Evolutionary conservation across 768 basidiomycete species (phyloP).

Genomic region (Auriscalpium vulgare): DNA sequence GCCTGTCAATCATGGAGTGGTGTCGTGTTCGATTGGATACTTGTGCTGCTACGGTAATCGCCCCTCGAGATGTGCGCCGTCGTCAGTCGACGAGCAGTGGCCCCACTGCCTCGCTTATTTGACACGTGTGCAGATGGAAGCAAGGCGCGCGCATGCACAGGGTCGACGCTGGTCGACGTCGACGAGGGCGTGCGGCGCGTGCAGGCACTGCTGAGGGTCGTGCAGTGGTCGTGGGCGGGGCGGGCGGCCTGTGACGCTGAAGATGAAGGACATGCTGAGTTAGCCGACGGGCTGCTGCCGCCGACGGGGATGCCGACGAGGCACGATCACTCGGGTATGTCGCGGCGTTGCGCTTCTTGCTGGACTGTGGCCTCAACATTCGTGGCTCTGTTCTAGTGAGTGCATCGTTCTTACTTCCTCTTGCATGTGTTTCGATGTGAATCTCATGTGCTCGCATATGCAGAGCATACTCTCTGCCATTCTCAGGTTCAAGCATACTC

Average conservation of each 20-base stretch:
- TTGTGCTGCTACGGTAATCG: neutral
- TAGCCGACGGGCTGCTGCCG: slow-evolving; percentile 56
- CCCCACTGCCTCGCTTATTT: slow-evolving; percentile 44
- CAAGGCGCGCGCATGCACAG: slow-evolving; percentile 20
- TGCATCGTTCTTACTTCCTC: neutral
- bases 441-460: too few relatives aligned
- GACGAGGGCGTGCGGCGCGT: slow-evolving; percentile 39
- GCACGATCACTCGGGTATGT: slow-evolving; percentile 21
- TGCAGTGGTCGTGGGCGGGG: too few relatives aligned
- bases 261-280: slow-evolving; percentile 76
- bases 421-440: too few relatives aligned
- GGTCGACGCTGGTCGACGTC: slow-evolving; percentile 26
- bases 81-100: slow-evolving; percentile 9
- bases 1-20: slow-evolving; percentile 56
- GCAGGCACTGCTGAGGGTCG: slow-evolving; percentile 55
- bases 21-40: neutral
- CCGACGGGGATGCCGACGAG: slow-evolving; percentile 49
- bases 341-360: neutral
- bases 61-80: slow-evolving; percentile 13
- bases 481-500: too few relatives aligned
- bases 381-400: neutral
- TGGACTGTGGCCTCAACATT: too few relatives aligned
- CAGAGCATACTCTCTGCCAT: too few relatives aligned
- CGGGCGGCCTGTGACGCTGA: slow-evolving; percentile 57
- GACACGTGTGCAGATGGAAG: slow-evolving; percentile 12